phyloP scores from a whole-genome alignment of 768 basidiomycete species.

The Gymnopilus junonius region DNA sequence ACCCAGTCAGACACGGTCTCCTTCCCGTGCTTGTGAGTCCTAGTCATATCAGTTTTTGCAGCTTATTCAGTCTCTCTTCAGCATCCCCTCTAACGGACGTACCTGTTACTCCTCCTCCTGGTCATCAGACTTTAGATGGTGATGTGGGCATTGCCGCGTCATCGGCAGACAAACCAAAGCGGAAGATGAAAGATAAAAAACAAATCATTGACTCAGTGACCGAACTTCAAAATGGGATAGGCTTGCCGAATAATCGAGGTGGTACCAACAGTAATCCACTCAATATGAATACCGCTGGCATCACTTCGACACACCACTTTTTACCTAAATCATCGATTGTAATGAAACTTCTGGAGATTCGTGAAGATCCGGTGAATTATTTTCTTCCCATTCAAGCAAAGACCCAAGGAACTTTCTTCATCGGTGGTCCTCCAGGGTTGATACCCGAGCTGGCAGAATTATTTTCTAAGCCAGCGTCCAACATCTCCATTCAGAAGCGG shows the following conservation, averaged over 20 bases:
- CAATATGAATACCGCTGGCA: constrained; percentile 62
- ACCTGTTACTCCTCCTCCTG: constrained; percentile 77
- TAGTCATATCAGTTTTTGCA: neutral
- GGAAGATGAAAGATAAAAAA: constrained; percentile 72
- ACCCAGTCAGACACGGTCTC: constrained; percentile 60
- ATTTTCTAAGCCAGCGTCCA: constrained; percentile 77
- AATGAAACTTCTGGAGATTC: constrained; percentile 85
- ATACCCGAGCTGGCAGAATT: constrained; percentile 81
- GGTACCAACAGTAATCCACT: constrained; percentile 57
- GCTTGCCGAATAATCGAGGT: constrained; percentile 56
- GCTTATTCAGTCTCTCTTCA: constrained; percentile 29
- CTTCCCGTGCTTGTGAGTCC: constrained; percentile 71
- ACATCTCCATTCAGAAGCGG: constrained; percentile 55
- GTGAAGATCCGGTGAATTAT: constrained; percentile 81
- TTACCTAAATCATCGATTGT: constrained; percentile 85
- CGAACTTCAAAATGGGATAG: constrained; percentile 73
- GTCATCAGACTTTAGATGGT: constrained; percentile 49
- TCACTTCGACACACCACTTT: constrained; percentile 80
- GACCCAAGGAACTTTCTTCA: constrained; percentile 75
- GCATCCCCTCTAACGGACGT: constrained; percentile 79
- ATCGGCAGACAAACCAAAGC: constrained; percentile 28
- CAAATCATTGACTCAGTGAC: constrained; percentile 91
- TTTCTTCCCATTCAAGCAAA: constrained; percentile 86
- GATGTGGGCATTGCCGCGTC: constrained; percentile 42
- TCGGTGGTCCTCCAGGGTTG: constrained; percentile 83